phyloP scores from a whole-genome alignment of 108 stramenopile genomes.

The Stephanodiscus triporus region DNA sequence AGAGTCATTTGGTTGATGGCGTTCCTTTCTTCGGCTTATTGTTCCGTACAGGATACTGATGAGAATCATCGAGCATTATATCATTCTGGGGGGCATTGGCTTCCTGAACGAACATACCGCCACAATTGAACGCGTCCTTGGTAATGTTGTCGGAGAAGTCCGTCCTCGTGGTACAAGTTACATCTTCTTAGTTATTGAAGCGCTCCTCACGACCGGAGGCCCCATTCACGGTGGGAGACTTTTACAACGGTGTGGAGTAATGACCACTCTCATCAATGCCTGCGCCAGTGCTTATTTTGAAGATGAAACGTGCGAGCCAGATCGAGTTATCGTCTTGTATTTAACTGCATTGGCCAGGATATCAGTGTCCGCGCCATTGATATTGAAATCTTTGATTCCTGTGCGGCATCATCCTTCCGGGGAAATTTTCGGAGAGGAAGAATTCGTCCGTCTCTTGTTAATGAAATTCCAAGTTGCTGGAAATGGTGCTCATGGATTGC shows the following conservation, averaged over 20 bases:
- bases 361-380: slow-evolving; percentile 15
- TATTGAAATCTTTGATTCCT: slow-evolving; percentile 25
- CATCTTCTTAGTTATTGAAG: slow-evolving; percentile 40
- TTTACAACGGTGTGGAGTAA: slow-evolving; percentile 22
- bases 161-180: slow-evolving; percentile 46
- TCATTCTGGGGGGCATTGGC: slow-evolving; percentile 36
- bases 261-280: slow-evolving; percentile 34
- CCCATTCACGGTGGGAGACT: slow-evolving; percentile 39
- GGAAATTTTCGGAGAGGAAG: slow-evolving; percentile 26
- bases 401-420: background rate
- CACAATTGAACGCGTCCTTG: slow-evolving; percentile 36
- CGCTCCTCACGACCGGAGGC: slow-evolving; percentile 26
- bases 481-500: slow-evolving; percentile 39
- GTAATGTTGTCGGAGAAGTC: slow-evolving; percentile 43
- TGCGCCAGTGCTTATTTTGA: slow-evolving; percentile 29
- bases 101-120: slow-evolving; percentile 44
- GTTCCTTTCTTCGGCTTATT: background rate
- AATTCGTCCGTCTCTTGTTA: slow-evolving; percentile 34
- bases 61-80: slow-evolving; percentile 50
- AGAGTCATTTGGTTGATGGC: background rate
- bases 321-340: slow-evolving; percentile 49
- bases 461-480: slow-evolving; percentile 34
- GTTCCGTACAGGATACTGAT: slow-evolving; percentile 31
- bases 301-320: slow-evolving; percentile 39
- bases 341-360: slow-evolving; percentile 44